Percentiles rank a stretch among this genome's conserved stretches.
Conservation (phyloP, 306 rosid species). For the Ziziphus jujuba region DNA sequence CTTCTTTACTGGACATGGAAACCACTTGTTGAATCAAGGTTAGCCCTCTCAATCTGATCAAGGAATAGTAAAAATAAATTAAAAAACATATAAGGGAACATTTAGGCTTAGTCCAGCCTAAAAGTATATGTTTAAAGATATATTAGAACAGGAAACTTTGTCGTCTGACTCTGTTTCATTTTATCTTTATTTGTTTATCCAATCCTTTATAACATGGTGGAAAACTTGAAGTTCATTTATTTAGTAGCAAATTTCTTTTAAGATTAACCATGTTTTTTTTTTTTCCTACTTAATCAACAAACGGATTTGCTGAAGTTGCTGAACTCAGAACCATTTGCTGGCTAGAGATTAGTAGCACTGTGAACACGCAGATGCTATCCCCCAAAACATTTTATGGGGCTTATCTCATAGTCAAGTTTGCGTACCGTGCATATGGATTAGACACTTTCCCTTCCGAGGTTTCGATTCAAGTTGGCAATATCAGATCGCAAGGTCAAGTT, state of each 20-base stretch:
- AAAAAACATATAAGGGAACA: no score
- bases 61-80: no score
- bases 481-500: constrained; percentile 33
- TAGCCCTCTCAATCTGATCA: neutral
- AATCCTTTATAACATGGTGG: no score
- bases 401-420: constrained; percentile 51
- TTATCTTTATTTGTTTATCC: no score
- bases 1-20: constrained; percentile 77
- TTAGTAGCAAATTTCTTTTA: no score
- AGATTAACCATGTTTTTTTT: no score
- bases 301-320: constrained; percentile 66
- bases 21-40: constrained; percentile 56
- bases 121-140: no score
- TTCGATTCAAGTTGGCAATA: constrained; percentile 40
- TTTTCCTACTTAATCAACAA: no score
- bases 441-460: constrained; percentile 56
- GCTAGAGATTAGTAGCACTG: constrained; percentile 55
- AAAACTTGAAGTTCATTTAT: no score
- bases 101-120: no score
- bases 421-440: constrained; percentile 63
- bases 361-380: constrained; percentile 45
- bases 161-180: no score
- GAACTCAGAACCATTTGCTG: constrained; percentile 68
- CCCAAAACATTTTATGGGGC: constrained; percentile 52
- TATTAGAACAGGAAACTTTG: no score